phyloP scores from a whole-genome alignment of 257 asterid genomes.

The Solanum neorickii region DNA sequence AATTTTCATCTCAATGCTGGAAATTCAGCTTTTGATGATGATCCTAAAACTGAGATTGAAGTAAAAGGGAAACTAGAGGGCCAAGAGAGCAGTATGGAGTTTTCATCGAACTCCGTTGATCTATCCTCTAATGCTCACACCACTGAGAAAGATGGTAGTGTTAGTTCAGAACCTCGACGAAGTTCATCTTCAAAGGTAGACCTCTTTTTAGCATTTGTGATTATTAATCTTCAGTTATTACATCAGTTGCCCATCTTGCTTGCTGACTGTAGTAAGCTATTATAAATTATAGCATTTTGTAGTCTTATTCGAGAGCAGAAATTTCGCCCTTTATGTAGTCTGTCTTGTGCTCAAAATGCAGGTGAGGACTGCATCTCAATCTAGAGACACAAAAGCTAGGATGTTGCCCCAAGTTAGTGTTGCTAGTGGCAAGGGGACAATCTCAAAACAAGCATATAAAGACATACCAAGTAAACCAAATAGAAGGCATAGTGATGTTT shows the following conservation, averaged over 20 bases:
- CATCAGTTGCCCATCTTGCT: background rate
- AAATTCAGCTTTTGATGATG: background rate
- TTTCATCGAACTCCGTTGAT: conserved; percentile 1
- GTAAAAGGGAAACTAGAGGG: conserved; percentile 5
- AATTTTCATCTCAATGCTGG: conserved; percentile 1
- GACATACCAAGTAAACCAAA: conserved; percentile 13
- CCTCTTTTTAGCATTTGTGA: background rate
- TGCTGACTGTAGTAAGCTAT: background rate
- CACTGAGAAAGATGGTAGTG: conserved; percentile 11
- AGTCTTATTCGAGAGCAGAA: background rate
- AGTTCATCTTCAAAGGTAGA: conserved; percentile 28
- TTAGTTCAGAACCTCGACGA: background rate
- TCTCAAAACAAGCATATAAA: conserved; percentile 16
- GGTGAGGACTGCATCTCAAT: conserved; percentile 25
- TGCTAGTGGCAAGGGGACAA: conserved; percentile 13
- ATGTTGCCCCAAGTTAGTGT: conserved; percentile 11
- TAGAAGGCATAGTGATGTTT: conserved; percentile 15
- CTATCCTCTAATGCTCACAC: conserved; percentile 1
- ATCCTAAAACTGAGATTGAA: conserved; percentile 4
- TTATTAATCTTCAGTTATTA: background rate
- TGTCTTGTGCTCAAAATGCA: conserved; percentile 5
- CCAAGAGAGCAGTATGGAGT: conserved; percentile 9
- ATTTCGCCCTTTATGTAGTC: background rate
- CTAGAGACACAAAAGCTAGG: conserved; percentile 15
- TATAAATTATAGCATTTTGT: background rate